Evolutionary conservation across 306 rosid genomes (phyloP), one percentile per base, ranked within the genome.

Genomic region (Gastrolobium bilobum): DNA sequence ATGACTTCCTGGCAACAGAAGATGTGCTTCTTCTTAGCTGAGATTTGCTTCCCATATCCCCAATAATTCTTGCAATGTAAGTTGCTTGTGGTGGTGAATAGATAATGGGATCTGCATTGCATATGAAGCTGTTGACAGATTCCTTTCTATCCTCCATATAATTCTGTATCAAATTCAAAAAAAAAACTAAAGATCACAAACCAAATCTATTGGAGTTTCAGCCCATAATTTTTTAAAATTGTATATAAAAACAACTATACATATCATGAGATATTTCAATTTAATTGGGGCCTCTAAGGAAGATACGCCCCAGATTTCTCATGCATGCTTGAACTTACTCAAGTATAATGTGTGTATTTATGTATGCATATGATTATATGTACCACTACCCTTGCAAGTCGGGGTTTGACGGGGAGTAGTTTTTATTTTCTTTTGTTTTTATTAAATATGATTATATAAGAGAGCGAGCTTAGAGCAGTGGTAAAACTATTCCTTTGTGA

Each of bases 11-110:
- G 43, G 85, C 50, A 74, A 89, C 75, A 10, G 90, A 93, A 42
- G 98, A 88, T 61, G 76, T 88, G 47, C 89, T 91, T 89, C 96
- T 85, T 82, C 82, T 91, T 14, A 93, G 80, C 61, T 89, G 83
- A 6, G 86, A 50, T 62, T 85, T 82, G 53, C 85, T 76, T 78
- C 96, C 91, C 53, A 71, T 72, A 71, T 86, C 89, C 10, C 93
- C 98, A 4, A 86, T 69, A 44, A 91, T 54, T 47, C 79, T 85
- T 4, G 82, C 79, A 68, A 89, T 64, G 26, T 87, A 85, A 53
- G 89, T 84, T 30, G 81, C 76, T 4, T 78, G 38, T 39, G 97
- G 98, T 20, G 93, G 87, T 39, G 77, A 75, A 79, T 93, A 93
- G 33, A 43, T 79, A 40, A 84, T 84, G 1, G 91, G 74, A 74